Percentiles rank a stretch among this genome's conserved stretches.
phyloP scores from a whole-genome alignment of 148 eudicot species.

The Camellia sinensis region DNA sequence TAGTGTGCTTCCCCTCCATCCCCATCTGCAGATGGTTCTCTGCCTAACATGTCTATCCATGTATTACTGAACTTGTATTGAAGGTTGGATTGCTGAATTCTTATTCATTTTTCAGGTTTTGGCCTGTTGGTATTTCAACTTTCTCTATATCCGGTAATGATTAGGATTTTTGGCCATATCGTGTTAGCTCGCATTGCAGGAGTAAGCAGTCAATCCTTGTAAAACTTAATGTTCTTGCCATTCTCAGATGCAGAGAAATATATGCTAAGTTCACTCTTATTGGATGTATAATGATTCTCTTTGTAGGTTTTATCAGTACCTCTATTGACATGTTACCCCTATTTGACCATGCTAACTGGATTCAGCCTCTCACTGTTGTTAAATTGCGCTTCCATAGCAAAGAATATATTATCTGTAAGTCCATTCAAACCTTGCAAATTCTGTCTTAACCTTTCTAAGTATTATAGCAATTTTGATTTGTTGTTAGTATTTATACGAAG shows the following conservation, averaged over 20 bases:
- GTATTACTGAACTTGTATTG: not conserved
- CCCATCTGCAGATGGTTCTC: not conserved
- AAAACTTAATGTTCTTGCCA: not conserved
- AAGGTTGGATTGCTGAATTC: not conserved
- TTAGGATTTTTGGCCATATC: conserved; percentile 54
- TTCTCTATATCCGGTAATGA: conserved; percentile 50
- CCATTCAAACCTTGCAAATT: conserved; percentile 8
- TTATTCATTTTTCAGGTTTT: conserved; percentile 44
- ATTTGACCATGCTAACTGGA: conserved; percentile 61
- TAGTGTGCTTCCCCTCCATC: not conserved
- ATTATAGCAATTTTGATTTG: too few species aligned
- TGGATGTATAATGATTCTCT: not conserved
- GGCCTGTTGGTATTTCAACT: conserved; percentile 69
- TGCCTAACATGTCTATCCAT: not conserved
- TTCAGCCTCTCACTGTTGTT: conserved; percentile 46
- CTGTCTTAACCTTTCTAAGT: not conserved
- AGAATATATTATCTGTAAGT: conserved; percentile 68
- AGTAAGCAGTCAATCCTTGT: conserved; percentile 40
- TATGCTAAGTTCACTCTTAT: conserved; percentile 1
- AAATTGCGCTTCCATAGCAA: conserved; percentile 56
- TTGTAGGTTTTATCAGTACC: conserved; percentile 52
- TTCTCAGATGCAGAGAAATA: not conserved
- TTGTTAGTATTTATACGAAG: not conserved
- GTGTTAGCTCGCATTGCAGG: conserved; percentile 52
- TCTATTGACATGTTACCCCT: conserved; percentile 57